Conservation (phyloP, 129 eudicot species). For the Arctium lappa region DNA sequence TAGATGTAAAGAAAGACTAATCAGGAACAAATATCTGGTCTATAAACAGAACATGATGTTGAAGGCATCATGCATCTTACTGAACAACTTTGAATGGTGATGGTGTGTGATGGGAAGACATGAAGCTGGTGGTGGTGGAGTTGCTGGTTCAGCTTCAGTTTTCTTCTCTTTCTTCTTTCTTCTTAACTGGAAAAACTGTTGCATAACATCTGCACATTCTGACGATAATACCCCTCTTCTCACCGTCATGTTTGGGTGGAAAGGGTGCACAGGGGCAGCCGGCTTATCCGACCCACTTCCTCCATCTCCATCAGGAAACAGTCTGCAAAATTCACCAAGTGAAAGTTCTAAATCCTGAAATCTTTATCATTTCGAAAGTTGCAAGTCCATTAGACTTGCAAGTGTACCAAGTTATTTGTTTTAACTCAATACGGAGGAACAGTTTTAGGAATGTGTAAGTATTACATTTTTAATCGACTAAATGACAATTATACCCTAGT, state of each 20-base stretch:
- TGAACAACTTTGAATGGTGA: conserved; percentile 48
- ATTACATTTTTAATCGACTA: neutral
- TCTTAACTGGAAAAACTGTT: conserved; percentile 78
- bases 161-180: conserved; percentile 56
- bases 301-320: conserved; percentile 69
- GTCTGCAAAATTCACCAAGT: conserved; percentile 42
- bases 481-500: neutral
- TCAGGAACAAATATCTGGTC: conserved; percentile 1
- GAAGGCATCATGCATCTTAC: conserved; percentile 66
- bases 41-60: conserved; percentile 69
- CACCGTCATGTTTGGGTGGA: conserved; percentile 73
- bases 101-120: conserved; percentile 51
- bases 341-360: neutral
- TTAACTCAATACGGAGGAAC: neutral
- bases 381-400: neutral
- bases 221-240: conserved; percentile 78
- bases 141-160: conserved; percentile 33
- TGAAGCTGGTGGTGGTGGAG: conserved; percentile 41
- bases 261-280: conserved; percentile 72
- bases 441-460: no score
- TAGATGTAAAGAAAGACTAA: neutral
- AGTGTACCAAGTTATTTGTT: neutral
- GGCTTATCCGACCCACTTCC: conserved; percentile 55
- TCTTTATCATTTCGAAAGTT: neutral
- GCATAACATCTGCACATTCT: conserved; percentile 88